phyloP scores from a whole-genome alignment of 225 moss, liverwort and hornwort species.

The Sphagnum contortum region DNA sequence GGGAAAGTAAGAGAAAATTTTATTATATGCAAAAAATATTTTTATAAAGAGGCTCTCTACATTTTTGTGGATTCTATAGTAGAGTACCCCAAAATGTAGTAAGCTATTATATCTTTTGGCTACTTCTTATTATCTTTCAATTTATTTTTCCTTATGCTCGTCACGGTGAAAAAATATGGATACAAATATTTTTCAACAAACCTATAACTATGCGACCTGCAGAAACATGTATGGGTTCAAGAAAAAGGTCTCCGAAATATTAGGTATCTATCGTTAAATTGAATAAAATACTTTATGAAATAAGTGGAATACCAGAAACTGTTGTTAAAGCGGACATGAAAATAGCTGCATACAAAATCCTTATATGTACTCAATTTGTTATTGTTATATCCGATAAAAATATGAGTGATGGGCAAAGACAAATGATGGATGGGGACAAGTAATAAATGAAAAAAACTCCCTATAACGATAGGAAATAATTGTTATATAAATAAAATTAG shows the following conservation, averaged over 20 bases:
- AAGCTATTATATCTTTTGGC: not conserved
- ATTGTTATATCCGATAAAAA: too few relatives aligned
- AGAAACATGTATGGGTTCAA: conserved; percentile 7
- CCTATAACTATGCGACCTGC: conserved; percentile 1
- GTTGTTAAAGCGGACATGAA: too few relatives aligned
- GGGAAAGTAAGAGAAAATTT: not conserved
- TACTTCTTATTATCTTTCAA: not conserved
- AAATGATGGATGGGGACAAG: not conserved
- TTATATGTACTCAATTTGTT: too few relatives aligned
- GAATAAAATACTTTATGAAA: too few relatives aligned
- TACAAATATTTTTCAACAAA: conserved; percentile 4
- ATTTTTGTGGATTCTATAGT: not conserved
- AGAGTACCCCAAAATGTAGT: not conserved
- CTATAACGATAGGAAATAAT: too few relatives aligned
- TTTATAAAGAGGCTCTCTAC: not conserved
- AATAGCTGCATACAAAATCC: too few relatives aligned
- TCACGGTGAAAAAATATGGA: conserved; percentile 7
- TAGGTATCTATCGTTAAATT: not conserved
- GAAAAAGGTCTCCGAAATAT: conserved; percentile 7
- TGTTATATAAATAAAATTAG: too few relatives aligned
- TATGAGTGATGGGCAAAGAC: too few relatives aligned
- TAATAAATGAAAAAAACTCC: too few relatives aligned
- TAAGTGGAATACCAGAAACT: too few relatives aligned
- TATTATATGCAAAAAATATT: too few relatives aligned
- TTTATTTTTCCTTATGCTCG: conserved; percentile 1